Base-by-base conservation (phyloP, 2,329 filamentous ascomycete genomes). In the Aureobasidium zeae region DNA sequence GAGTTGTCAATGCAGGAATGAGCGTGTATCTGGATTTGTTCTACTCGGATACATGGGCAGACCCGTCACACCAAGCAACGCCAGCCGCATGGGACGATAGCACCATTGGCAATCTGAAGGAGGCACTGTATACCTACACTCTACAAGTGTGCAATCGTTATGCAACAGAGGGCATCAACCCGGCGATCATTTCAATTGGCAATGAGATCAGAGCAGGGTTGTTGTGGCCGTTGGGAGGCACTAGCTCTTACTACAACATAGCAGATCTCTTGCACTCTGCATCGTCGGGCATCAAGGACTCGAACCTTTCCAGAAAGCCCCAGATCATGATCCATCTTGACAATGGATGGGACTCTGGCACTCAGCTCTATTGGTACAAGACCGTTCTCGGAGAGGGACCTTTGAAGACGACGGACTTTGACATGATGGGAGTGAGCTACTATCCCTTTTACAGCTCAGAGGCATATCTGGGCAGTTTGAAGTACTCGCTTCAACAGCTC, bases 121-220 rank as follows among this genome's bases (percentile, higher is more conserved):
- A 29, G 9, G 56, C 51, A 15, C 48, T 62, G 2, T 53, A 60
- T 34, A 51, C 52, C 44, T 62, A 61, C 51, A 60, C 61, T 8
- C 35, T 51, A 20, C 49, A 52, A 26, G 57, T 54, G n/a, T 54
- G 68, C 53, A 56, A 67, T 36, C 57, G 60, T 1, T 70, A 67
- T 53, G 53, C 60, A 28, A 49, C 53, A 9, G 60, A 60, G 32
- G 56, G 58, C 7, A 62, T 70, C 29, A 50, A 58, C 15, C 54
- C 66, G 15, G 54, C 52, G 21, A 58, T 67, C 20, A 64, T 70
- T 3, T 64, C 52, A 4, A 55, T 63, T 13, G 61, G 61, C 21
- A 63, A 63, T 38, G 61, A 63, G 51, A 61, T 64, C 49, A 53
- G 56, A 11, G 51, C 54, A 32, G 61, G 61, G 13, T 51, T 61